phyloP scores from a whole-genome alignment of 108 stramenopile species.

The Nitzschia sp. region DNA sequence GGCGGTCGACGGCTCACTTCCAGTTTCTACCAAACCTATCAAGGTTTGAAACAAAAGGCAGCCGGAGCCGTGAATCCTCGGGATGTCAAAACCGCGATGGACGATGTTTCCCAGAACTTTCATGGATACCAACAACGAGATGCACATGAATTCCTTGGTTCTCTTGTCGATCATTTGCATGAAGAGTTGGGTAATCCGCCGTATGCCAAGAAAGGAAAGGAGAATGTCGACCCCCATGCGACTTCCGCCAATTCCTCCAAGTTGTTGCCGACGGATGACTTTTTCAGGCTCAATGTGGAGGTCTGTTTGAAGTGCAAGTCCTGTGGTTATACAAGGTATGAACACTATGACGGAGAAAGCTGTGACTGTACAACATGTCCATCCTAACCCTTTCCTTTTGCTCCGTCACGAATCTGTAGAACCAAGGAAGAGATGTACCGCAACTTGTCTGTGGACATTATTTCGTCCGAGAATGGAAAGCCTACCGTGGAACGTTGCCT shows the following conservation, averaged over 20 bases:
- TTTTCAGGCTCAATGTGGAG: slow-evolving; percentile 66
- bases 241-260: neutral
- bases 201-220: slow-evolving; percentile 2
- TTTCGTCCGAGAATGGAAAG: slow-evolving; percentile 11
- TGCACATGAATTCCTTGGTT: slow-evolving; percentile 78
- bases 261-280: slow-evolving; percentile 58
- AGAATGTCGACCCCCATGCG: slow-evolving; percentile 6
- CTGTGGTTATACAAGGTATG: slow-evolving; percentile 69
- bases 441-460: slow-evolving; percentile 67
- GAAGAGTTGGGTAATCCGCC: slow-evolving; percentile 51
- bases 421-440: slow-evolving; percentile 79
- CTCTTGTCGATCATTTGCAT: slow-evolving; percentile 69
- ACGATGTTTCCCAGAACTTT: slow-evolving; percentile 61
- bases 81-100: slow-evolving; percentile 60
- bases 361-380: too few relatives aligned
- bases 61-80: slow-evolving; percentile 39
- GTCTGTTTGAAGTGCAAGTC: slow-evolving; percentile 70
- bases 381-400: too few relatives aligned
- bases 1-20: slow-evolving; percentile 8
- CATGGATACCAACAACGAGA: slow-evolving; percentile 71
- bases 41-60: neutral
- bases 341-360: too few relatives aligned
- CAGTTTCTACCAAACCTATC: slow-evolving; percentile 7
- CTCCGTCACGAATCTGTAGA: slow-evolving; percentile 11
- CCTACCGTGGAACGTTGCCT: slow-evolving; percentile 49